These are phyloP conservation scores for Solanum lignicaule DNA, from an alignment of 257 asterid genomes.

Conservation along the genomic window DNA sequence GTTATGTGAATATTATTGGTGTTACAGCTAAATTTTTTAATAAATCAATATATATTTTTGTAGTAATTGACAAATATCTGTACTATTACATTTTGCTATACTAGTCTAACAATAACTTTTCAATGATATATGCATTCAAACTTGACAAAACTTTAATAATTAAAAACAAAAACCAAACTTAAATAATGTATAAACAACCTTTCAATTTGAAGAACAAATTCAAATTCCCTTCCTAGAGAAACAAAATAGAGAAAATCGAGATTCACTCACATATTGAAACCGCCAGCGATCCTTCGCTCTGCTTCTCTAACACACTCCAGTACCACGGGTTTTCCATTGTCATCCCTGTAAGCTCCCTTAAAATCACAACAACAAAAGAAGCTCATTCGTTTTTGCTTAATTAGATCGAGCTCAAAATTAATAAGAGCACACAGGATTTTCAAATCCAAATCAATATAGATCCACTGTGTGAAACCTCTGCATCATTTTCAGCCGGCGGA, in stretches of 20 bases:
- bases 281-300: conserved; percentile 79
- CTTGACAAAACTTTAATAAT: neutral
- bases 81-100: neutral
- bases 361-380: neutral
- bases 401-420: neutral
- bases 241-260: neutral
- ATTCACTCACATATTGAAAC: conserved; percentile 49
- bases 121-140: neutral
- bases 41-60: neutral
- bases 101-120: neutral
- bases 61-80: neutral
- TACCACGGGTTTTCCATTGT: conserved; percentile 93
- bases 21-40: neutral
- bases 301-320: conserved; percentile 97
- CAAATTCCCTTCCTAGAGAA: neutral
- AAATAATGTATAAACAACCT: neutral
- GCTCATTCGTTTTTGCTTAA: neutral
- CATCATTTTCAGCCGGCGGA: neutral
- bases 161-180: neutral
- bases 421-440: neutral
- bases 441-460: neutral
- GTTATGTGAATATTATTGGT: neutral
- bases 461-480: neutral
- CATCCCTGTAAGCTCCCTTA: conserved; percentile 94
- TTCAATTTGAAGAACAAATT: neutral